Evolutionary conservation across 768 basidiomycete genomes (phyloP).

Genomic region (Leccinum sublutescens): DNA sequence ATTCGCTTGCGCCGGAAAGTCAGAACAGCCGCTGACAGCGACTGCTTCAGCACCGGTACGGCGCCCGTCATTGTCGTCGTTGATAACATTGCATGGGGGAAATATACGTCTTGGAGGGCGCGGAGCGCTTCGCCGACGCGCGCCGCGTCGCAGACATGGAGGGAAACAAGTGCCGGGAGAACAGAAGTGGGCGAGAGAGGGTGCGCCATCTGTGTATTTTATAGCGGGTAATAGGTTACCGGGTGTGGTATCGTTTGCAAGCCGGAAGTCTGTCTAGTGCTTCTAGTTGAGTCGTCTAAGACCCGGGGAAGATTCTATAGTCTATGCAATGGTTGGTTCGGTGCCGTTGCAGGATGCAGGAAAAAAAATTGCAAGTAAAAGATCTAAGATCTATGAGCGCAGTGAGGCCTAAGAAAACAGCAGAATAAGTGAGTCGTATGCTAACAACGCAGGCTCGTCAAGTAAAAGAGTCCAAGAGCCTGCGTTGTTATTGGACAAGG

Average conservation of each 20-base stretch:
- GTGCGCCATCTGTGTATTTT: constrained; percentile 13
- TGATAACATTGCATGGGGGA: constrained; percentile 33
- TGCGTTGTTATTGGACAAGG: constrained; percentile 52
- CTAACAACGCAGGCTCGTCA: constrained; percentile 22
- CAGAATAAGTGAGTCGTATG: not conserved
- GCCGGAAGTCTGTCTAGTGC: constrained; percentile 7
- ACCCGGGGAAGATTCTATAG: constrained; percentile 3
- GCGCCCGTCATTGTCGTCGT: not conserved
- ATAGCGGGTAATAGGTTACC: not conserved
- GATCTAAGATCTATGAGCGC: constrained; percentile 9
- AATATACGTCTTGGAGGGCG: constrained; percentile 53
- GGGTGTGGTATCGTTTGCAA: not conserved
- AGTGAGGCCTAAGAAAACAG: not conserved
- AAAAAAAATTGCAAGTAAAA: not conserved
- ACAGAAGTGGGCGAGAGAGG: constrained; percentile 43
- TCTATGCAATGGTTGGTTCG: constrained; percentile 6
- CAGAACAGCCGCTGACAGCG: constrained; percentile 13
- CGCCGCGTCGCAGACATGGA: constrained; percentile 36
- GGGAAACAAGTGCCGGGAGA: constrained; percentile 56
- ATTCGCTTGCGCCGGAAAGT: constrained; percentile 27
- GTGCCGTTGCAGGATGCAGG: not conserved
- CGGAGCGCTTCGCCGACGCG: constrained; percentile 41
- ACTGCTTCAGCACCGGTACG: constrained; percentile 21
- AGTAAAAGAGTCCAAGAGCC: constrained; percentile 28
- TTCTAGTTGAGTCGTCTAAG: constrained; percentile 8